Conservation (phyloP, 1,284 basidiomycete species). For the Sanghuangporus baumii region DNA sequence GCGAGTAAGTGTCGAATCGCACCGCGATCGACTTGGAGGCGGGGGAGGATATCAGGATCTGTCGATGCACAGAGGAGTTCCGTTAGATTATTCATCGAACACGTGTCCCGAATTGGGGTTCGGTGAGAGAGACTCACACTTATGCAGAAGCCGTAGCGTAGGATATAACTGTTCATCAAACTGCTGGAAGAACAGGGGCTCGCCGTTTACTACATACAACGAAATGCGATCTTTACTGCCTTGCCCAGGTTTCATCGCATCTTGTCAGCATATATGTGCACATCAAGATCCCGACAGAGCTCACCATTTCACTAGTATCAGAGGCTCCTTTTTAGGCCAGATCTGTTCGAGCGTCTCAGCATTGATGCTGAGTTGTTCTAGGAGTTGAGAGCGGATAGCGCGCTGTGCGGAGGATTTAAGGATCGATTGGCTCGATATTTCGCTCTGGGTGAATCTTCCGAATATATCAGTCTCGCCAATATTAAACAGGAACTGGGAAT, state of each 20-base stretch:
- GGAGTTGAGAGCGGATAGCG: slow-evolving; percentile 74
- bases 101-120: neutral
- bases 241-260: slow-evolving; percentile 17
- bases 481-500: slow-evolving; percentile 4
- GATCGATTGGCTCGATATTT: slow-evolving; percentile 90
- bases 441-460: slow-evolving; percentile 78
- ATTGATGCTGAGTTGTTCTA: slow-evolving; percentile 83
- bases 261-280: neutral
- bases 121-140: slow-evolving; percentile 54
- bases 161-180: slow-evolving; percentile 93
- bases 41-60: slow-evolving; percentile 91
- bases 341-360: slow-evolving; percentile 82
- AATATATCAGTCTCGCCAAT: neutral
- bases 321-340: slow-evolving; percentile 98
- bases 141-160: slow-evolving; percentile 83
- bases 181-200: slow-evolving; percentile 95
- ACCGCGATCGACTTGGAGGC: slow-evolving; percentile 89
- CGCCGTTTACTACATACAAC: slow-evolving; percentile 82
- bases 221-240: slow-evolving; percentile 92
- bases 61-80: neutral
- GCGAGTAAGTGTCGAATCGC: slow-evolving; percentile 96
- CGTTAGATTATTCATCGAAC: neutral
- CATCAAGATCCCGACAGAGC: neutral
- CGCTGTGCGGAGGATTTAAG: slow-evolving; percentile 89
- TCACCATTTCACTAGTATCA: slow-evolving; percentile 93